These are phyloP conservation scores for Scutellaria galericulata DNA, from an alignment of 257 asterid genomes.

Conservation along the genomic window DNA sequence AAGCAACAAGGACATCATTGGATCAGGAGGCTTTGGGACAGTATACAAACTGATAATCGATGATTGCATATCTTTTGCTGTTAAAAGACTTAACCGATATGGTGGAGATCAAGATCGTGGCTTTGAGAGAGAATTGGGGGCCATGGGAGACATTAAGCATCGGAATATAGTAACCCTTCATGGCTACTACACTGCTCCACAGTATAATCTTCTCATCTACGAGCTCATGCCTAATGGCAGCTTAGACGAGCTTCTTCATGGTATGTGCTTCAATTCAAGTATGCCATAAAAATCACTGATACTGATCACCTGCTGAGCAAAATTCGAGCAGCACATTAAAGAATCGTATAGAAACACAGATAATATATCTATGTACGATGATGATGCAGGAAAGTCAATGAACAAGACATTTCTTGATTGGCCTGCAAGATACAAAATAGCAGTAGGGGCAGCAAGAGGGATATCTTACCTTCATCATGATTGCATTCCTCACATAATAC, in stretches of 20 bases:
- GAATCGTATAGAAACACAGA: no score
- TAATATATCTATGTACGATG: no score
- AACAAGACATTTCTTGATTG: constrained; percentile 69
- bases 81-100: constrained; percentile 62
- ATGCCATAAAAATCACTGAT: neutral
- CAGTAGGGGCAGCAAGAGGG: constrained; percentile 91
- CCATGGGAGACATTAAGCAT: constrained; percentile 91
- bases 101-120: constrained; percentile 75
- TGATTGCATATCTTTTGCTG: constrained; percentile 62
- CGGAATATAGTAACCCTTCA: constrained; percentile 79
- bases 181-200: constrained; percentile 79
- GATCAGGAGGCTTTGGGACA: constrained; percentile 89
- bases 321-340: neutral
- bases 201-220: constrained; percentile 82
- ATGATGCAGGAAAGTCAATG: constrained; percentile 58
- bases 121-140: constrained; percentile 82
- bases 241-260: constrained; percentile 67
- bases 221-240: constrained; percentile 90
- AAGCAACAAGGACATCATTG: constrained; percentile 81
- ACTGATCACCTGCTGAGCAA: neutral
- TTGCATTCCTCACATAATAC: constrained; percentile 89
- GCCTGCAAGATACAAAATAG: constrained; percentile 76
- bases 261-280: constrained; percentile 41
- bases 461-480: constrained; percentile 87
- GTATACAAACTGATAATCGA: constrained; percentile 69